Evolutionary conservation across 805 yeast genomes (phyloP), one percentile per base, ranked within the genome.

Genomic region (Candida alai): DNA sequence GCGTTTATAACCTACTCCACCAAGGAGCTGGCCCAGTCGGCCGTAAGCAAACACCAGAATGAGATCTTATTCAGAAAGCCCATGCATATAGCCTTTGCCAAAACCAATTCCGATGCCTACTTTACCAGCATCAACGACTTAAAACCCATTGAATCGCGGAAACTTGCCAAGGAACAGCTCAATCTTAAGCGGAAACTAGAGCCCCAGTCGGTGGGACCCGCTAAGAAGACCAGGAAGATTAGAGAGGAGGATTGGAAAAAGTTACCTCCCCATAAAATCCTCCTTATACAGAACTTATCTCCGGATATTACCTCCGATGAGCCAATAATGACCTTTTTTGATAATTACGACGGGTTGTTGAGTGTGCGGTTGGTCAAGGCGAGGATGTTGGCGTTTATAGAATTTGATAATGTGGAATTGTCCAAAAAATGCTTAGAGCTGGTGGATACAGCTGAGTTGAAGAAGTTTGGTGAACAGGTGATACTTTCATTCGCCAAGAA

Each of bases 321-420:
- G 9, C 68, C 54, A 11, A 49, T 65, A 3, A 52, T 70, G 15
- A 20, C 36, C 27, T 42, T 66, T 1, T 88, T 86, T 51, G 65
- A 60, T 3, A 49, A 53, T 3, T 72, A 50, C 41, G 59, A 65
- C 1, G 96, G 95, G 0, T 81, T 82, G 42, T 58, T 74, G 9
- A 84, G 80, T 43, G 63, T 80, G 2, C 74, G 94, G 34, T 58
- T 78, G 23, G 87, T 90, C 18, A 67, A 72, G 2, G 74, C 79
- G 5, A 70, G 86, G 28, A 74, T 74, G 24, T 73, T 90, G 29
- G 94, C 93, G 8, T 83, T 90, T 56, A 71, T 90, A 3, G 97
- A 90, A 47, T 90, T 80, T 52, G 76, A 72, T 16, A 60, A 64
- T 4, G 81, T 76, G 15, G 49, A 56, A 2, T 56, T 64, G 24